These are phyloP conservation scores for Aspergillus homomorphus DNA, from an alignment of 495 filamentous ascomycete genomes.

Conservation along the genomic window DNA sequence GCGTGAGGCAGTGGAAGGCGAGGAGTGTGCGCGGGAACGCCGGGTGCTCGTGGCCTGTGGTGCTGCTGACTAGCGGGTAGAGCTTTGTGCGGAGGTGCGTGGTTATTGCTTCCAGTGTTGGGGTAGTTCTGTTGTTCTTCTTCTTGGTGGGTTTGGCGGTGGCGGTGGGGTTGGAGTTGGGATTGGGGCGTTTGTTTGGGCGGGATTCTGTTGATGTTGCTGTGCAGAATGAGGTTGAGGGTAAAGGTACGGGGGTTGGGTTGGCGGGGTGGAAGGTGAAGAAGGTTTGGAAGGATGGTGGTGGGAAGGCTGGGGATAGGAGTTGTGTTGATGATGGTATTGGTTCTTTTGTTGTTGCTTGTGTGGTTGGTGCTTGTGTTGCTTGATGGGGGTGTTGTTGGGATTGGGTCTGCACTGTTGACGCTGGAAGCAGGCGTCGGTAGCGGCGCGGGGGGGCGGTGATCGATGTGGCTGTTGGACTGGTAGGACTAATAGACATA, in stretches of 20 bases:
- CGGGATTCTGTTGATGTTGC: not conserved
- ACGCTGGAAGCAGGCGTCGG: not conserved
- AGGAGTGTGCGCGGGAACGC: slow-evolving; percentile 66
- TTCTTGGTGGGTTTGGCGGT: slow-evolving; percentile 6
- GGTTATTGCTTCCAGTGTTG: slow-evolving; percentile 6
- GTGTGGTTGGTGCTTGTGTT: not conserved
- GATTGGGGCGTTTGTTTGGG: not conserved
- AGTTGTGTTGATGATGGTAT: not conserved
- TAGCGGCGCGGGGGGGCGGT: not conserved
- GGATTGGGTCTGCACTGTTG: not conserved
- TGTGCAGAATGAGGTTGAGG: not conserved
- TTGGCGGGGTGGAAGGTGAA: not conserved
- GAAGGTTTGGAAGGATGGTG: not conserved
- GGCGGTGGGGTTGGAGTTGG: slow-evolving; percentile 5
- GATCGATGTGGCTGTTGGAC: not conserved
- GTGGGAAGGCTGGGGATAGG: not conserved
- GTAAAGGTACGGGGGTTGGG: not conserved
- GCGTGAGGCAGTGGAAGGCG: slow-evolving; percentile 59
- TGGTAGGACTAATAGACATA: not conserved
- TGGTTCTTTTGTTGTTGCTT: not conserved
- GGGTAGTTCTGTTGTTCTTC: too few species aligned
- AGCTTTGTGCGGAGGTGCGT: slow-evolving; percentile 33
- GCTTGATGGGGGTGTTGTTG: not conserved
- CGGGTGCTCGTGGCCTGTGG: slow-evolving; percentile 58
- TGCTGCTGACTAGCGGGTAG: slow-evolving; percentile 41